Percentiles rank a stretch among this genome's conserved stretches.
These are phyloP conservation scores for Aureobasidium sp. DNA, from an alignment of 2,329 filamentous ascomycete species.

Conservation along the genomic window DNA sequence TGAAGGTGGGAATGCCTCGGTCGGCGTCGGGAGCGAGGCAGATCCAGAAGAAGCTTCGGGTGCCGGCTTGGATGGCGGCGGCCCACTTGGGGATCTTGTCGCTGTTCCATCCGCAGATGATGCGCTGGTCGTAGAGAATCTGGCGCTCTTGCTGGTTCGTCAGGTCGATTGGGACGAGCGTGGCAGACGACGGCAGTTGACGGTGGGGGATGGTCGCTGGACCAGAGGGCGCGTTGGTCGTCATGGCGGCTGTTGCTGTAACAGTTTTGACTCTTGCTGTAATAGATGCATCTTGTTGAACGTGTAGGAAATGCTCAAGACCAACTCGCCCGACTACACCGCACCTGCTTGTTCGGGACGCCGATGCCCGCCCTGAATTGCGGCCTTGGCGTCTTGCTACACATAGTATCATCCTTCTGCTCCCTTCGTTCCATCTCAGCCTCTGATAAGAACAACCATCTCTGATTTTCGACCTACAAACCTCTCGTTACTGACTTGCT, in stretches of 20 bases:
- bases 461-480: not conserved
- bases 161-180: constrained; percentile 16
- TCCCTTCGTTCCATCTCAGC: not conserved
- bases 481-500: not conserved
- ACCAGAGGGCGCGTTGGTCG: not conserved
- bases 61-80: constrained; percentile 7
- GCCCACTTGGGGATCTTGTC: constrained; percentile 16
- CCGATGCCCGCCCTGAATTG: not conserved
- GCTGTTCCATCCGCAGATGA: constrained; percentile 17
- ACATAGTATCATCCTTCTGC: not conserved
- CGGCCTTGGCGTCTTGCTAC: not conserved
- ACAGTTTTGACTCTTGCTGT: no score
- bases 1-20: not conserved
- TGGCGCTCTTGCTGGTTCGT: constrained; percentile 2
- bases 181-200: not conserved
- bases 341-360: constrained; percentile 8
- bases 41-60: constrained; percentile 18
- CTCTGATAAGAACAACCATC: not conserved
- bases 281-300: not conserved
- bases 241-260: not conserved
- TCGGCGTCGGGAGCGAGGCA: constrained; percentile 1
- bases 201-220: not conserved
- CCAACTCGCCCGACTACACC: not conserved
- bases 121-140: constrained; percentile 16
- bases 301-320: not conserved